These are phyloP conservation scores for Tuber brumale DNA, from an alignment of 495 filamentous ascomycete species.

Conservation along the genomic window DNA sequence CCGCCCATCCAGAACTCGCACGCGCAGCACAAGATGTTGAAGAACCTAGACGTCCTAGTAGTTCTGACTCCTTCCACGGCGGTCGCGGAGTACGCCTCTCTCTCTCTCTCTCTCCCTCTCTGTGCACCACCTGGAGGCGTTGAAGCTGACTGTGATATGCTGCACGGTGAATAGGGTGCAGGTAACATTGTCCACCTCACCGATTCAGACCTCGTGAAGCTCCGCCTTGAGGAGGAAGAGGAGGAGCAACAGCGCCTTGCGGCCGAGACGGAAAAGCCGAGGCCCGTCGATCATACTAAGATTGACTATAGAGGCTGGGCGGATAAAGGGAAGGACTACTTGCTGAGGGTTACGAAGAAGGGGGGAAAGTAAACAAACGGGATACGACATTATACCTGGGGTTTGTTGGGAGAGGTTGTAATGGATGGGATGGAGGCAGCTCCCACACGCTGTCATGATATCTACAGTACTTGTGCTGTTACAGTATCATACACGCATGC, in stretches of 20 bases:
- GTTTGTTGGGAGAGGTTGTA: background rate
- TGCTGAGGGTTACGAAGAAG: conserved; percentile 47
- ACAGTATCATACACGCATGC: background rate
- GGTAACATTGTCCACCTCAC: conserved; percentile 51
- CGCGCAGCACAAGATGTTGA: conserved; percentile 76
- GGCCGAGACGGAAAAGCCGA: conserved; percentile 19
- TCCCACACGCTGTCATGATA: background rate
- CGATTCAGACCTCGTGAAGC: conserved; percentile 42
- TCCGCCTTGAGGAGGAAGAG: conserved; percentile 43
- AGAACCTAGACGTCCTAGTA: conserved; percentile 48
- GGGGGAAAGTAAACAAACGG: conserved; percentile 17
- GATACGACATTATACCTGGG: background rate
- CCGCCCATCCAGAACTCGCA: conserved; percentile 58
- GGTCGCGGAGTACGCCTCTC: conserved; percentile 45
- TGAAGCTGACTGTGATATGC: conserved; percentile 25
- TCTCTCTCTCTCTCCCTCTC: conserved; percentile 31
- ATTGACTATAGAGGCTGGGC: conserved; percentile 45
- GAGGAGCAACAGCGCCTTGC: conserved; percentile 42
- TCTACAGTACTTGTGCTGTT: background rate
- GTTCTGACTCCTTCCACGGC: conserved; percentile 41
- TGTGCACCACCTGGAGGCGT: conserved; percentile 45
- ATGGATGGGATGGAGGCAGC: background rate
- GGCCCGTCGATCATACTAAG: conserved; percentile 21
- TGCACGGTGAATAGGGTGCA: conserved; percentile 44
- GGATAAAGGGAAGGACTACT: conserved; percentile 51